Evolutionary conservation across 1,284 basidiomycete genomes (phyloP).

Genomic region (Thelephora terrestris): DNA sequence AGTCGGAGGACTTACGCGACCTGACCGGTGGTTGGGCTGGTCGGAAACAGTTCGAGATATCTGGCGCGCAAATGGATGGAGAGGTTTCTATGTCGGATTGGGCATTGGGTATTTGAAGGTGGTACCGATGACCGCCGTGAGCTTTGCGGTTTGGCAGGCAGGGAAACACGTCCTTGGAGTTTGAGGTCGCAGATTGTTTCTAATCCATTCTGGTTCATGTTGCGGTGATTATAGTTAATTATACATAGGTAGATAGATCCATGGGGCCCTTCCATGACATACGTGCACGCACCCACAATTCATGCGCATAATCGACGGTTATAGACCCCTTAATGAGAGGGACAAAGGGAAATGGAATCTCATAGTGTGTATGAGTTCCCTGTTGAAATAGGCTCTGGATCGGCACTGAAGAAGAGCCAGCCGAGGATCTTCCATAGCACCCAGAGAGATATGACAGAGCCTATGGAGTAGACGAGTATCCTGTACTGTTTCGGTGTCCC

Average conservation of each 20-base stretch:
- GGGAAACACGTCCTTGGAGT: slow-evolving; percentile 53
- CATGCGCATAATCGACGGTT: background rate
- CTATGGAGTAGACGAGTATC: slow-evolving; percentile 49
- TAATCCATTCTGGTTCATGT: background rate
- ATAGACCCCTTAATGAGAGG: no score
- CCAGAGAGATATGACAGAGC: slow-evolving; percentile 32
- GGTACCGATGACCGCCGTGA: slow-evolving; percentile 92
- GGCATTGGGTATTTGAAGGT: slow-evolving; percentile 94
- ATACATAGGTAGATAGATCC: slow-evolving; percentile 1
- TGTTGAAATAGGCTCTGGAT: background rate
- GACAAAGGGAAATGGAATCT: no score
- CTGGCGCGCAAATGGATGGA: slow-evolving; percentile 63
- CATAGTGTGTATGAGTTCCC: no score
- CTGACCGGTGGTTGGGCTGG: slow-evolving; percentile 73
- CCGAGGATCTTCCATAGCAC: slow-evolving; percentile 29
- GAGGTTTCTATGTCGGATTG: slow-evolving; percentile 91
- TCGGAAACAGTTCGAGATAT: slow-evolving; percentile 67
- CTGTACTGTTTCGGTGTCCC: slow-evolving; percentile 59
- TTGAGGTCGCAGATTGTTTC: slow-evolving; percentile 7
- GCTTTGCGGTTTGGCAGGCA: slow-evolving; percentile 70
- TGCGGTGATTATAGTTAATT: background rate
- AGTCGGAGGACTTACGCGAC: slow-evolving; percentile 78
- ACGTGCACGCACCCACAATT: background rate
- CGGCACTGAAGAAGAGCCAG: slow-evolving; percentile 13
- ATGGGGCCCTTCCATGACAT: background rate